phyloP scores from a whole-genome alignment of 345 rosid species.

The Citrus maxima region DNA sequence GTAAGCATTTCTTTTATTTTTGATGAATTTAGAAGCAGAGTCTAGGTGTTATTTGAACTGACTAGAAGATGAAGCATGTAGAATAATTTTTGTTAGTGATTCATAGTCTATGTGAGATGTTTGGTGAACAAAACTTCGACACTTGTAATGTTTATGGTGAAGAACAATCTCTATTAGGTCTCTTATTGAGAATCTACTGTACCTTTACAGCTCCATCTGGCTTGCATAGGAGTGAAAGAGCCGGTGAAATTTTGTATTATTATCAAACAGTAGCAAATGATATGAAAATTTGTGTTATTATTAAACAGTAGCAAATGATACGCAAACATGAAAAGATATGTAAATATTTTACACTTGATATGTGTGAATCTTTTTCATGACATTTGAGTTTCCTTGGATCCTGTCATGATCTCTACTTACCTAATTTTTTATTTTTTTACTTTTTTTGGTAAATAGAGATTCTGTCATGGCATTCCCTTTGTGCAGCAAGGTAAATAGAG shows the following conservation, averaged over 20 bases:
- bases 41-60: neutral
- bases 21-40: neutral
- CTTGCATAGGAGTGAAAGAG: neutral
- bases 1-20: neutral
- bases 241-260: neutral
- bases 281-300: neutral
- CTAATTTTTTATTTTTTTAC: too few relatives aligned
- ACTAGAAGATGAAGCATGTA: neutral
- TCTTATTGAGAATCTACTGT: neutral
- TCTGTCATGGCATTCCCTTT: neutral
- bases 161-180: neutral
- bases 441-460: too few relatives aligned
- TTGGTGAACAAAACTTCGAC: neutral
- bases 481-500: neutral
- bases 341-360: too few relatives aligned
- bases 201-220: neutral
- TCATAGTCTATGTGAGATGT: neutral
- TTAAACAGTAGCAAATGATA: neutral
- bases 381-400: neutral
- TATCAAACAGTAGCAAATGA: neutral
- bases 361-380: neutral
- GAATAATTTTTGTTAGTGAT: neutral
- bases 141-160: neutral
- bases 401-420: too few relatives aligned
- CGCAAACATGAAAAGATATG: neutral